Conservation (phyloP, 176 grass and related monocot genomes). For the Bonia amplexicaulis region DNA sequence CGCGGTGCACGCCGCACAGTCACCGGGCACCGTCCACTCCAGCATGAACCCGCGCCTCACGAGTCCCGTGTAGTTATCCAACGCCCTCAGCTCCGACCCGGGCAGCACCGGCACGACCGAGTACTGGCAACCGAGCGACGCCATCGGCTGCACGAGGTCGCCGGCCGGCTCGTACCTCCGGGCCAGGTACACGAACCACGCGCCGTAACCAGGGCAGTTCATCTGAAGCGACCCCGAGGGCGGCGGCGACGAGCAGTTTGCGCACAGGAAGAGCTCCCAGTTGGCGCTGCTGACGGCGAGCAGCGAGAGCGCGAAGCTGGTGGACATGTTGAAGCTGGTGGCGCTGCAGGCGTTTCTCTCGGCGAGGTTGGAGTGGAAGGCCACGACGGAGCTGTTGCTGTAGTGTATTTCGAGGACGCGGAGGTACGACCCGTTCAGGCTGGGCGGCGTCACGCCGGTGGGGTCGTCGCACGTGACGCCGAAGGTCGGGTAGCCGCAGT, state of each 20-base stretch:
- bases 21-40: slow-evolving; percentile 30
- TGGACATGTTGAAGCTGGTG: slow-evolving; percentile 30
- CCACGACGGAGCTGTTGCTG: slow-evolving; percentile 40
- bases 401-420: slow-evolving; percentile 38
- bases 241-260: slow-evolving; percentile 26
- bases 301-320: slow-evolving; percentile 21
- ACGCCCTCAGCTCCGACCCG: slow-evolving; percentile 5
- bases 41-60: slow-evolving; percentile 15
- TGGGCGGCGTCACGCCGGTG: background rate
- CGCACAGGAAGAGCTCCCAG: slow-evolving; percentile 35
- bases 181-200: background rate
- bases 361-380: background rate
- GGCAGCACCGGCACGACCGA: slow-evolving; percentile 31
- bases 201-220: background rate
- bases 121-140: background rate
- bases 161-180: background rate
- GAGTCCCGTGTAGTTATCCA: background rate
- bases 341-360: background rate
- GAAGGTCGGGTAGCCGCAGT: slow-evolving; percentile 59
- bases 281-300: slow-evolving; percentile 32
- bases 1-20: slow-evolving; percentile 17
- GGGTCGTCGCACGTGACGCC: slow-evolving; percentile 27
- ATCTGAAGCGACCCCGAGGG: background rate
- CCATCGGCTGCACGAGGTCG: background rate
- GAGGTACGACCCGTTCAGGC: slow-evolving; percentile 24